A percentile compares a stretch with the other conserved stretches of the same genome.
Conservation (phyloP, 495 filamentous ascomycete genomes). For the Neurospora sp. region DNA sequence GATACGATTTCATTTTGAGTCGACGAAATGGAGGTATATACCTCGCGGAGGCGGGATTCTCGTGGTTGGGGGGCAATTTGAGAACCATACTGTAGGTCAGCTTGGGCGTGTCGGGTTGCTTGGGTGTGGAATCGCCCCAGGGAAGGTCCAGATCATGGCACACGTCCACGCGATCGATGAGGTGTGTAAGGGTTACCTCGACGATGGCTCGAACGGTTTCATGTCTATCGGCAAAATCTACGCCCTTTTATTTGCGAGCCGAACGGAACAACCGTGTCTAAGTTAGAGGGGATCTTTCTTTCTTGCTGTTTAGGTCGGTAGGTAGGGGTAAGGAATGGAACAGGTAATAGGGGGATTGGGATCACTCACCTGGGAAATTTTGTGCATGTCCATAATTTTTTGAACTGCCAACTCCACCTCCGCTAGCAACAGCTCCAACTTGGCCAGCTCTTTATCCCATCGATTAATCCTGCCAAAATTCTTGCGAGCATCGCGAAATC, state of each 20-base stretch:
- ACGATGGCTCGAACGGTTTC: not conserved
- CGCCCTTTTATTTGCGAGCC: not conserved
- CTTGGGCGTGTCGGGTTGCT: not conserved
- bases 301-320: not conserved
- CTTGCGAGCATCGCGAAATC: not conserved
- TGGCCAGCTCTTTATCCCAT: not conserved
- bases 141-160: not conserved
- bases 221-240: not conserved
- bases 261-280: not conserved
- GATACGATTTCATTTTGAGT: not conserved
- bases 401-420: not conserved
- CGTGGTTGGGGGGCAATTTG: not conserved
- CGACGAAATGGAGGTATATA: not conserved
- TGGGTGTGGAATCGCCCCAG: not conserved
- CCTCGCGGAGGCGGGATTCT: not conserved
- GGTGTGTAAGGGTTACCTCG: not conserved
- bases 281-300: not conserved
- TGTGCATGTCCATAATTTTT: not conserved
- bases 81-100: not conserved
- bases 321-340: not conserved
- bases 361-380: not conserved
- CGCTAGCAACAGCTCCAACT: not conserved
- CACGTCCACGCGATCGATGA: not conserved
- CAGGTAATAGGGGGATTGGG: not conserved
- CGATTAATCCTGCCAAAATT: not conserved